phyloP scores from a whole-genome alignment of 2,329 filamentous ascomycete species.

The Zymoseptoria brevis region DNA sequence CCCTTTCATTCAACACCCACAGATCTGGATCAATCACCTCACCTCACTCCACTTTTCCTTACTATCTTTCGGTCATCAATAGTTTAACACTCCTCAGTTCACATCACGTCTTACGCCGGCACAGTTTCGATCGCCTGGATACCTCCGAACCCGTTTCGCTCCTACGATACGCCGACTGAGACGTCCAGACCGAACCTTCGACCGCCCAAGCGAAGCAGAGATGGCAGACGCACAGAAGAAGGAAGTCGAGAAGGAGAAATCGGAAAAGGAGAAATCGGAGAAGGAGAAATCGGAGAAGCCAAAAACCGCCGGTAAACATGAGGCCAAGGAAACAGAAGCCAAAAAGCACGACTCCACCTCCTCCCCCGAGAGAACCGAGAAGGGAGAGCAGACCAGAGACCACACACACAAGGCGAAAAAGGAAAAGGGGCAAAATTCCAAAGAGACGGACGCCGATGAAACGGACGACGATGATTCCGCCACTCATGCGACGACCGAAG shows the following conservation, averaged over 20 bases:
- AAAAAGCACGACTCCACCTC: constrained; percentile 26
- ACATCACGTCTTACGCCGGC: neutral
- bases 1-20: neutral
- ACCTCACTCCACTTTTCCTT: neutral
- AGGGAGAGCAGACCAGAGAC: no score
- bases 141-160: neutral
- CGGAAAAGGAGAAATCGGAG: constrained; percentile 39
- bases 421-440: no score
- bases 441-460: no score
- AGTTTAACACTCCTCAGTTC: neutral
- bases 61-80: neutral
- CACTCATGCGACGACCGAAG: neutral
- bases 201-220: no score
- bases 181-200: no score
- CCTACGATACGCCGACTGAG: neutral
- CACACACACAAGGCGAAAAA: no score
- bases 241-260: constrained; percentile 36
- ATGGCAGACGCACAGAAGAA: constrained; percentile 14
- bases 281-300: no score
- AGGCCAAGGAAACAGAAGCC: no score
- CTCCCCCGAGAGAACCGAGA: no score
- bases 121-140: neutral
- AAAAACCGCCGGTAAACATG: constrained; percentile 37
- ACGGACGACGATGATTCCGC: no score
- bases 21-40: neutral